Percentiles rank a stretch among this genome's conserved stretches.
phyloP scores from a whole-genome alignment of 192 early-diverging fungal species.

The Podila clonocystis region DNA sequence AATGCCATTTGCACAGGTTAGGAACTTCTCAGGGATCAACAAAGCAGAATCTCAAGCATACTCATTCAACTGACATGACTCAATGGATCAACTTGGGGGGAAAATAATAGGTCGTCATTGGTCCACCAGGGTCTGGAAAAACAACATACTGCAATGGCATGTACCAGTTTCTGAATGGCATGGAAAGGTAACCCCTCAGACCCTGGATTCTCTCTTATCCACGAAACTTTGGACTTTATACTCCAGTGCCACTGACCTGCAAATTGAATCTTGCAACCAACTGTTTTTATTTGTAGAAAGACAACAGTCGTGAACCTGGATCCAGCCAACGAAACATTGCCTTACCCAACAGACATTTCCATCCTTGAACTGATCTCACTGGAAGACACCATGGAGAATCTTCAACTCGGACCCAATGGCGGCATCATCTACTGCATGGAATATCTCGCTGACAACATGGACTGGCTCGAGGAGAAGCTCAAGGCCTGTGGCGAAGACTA shows the following conservation, averaged over 20 bases:
- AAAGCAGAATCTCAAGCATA: too few relatives aligned
- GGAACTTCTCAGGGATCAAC: neutral
- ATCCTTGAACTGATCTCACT: slow-evolving; percentile 93
- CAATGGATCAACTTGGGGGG: neutral
- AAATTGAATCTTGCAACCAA: neutral
- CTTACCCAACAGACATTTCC: slow-evolving; percentile 84
- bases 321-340: slow-evolving; percentile 92
- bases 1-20: slow-evolving; percentile 3
- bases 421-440: slow-evolving; percentile 98
- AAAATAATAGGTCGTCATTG: slow-evolving; percentile 83
- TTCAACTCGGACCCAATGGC: slow-evolving; percentile 94
- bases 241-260: too few relatives aligned
- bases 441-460: slow-evolving; percentile 90
- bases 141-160: slow-evolving; percentile 95
- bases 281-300: slow-evolving; percentile 53
- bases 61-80: too few relatives aligned
- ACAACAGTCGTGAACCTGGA: slow-evolving; percentile 96
- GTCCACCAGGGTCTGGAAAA: slow-evolving; percentile 95
- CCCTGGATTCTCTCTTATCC: neutral
- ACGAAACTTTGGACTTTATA: neutral
- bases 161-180: slow-evolving; percentile 85
- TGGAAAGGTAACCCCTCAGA: slow-evolving; percentile 61
- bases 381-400: slow-evolving; percentile 91
- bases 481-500: slow-evolving; percentile 78
- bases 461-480: slow-evolving; percentile 89